These are phyloP conservation scores for Chlamydomonas applanata DNA, from an alignment of 139 green algal species.

Conservation along the genomic window DNA sequence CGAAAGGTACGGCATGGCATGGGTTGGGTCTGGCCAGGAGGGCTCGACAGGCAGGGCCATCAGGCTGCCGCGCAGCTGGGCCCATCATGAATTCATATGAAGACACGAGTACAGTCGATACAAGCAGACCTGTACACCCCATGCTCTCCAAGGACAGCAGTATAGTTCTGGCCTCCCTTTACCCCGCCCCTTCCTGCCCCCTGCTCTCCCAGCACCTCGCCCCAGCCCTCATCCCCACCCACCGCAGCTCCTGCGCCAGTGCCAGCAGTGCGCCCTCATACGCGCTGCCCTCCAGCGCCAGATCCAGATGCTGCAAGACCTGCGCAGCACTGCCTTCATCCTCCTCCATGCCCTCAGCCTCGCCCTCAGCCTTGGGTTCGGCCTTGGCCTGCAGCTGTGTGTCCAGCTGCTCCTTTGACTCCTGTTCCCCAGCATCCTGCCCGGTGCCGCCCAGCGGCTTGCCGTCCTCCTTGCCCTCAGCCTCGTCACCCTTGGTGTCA, in stretches of 20 bases:
- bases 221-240: not conserved
- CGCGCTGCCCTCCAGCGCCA: not conserved
- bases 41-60: too few relatives aligned
- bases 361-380: not conserved
- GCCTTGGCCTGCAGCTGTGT: not conserved
- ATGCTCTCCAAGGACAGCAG: too few relatives aligned
- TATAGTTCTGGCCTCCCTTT: too few relatives aligned
- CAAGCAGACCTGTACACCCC: too few relatives aligned
- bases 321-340: not conserved
- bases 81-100: too few relatives aligned
- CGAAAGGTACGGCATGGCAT: too few relatives aligned
- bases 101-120: too few relatives aligned
- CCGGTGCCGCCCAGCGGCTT: too few relatives aligned
- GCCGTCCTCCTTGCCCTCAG: not conserved
- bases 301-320: not conserved
- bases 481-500: not conserved
- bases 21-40: too few relatives aligned
- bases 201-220: not conserved
- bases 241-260: not conserved
- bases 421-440: not conserved
- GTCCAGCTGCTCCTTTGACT: not conserved
- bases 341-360: not conserved
- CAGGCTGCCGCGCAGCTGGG: too few relatives aligned
- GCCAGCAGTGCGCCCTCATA: conserved; percentile 5
- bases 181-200: too few relatives aligned